Evolutionary conservation across 441 rosid species (phyloP).

Genomic region (Isatis lusitanica): DNA sequence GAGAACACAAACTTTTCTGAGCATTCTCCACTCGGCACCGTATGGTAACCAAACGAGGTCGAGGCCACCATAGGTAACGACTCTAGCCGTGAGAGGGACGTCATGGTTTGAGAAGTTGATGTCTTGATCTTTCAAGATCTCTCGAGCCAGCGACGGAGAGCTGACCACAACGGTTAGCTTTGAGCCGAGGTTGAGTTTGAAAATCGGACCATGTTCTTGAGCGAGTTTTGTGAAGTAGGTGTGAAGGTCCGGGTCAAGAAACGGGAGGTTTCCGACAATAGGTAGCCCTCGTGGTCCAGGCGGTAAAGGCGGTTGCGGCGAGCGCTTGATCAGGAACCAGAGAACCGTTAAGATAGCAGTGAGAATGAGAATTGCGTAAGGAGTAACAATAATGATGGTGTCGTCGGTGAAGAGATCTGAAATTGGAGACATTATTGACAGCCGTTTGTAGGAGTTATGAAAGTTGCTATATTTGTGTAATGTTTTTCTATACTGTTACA

Average conservation of each 20-base stretch:
- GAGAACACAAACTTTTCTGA: constrained; percentile 49
- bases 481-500: not conserved
- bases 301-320: constrained; percentile 31
- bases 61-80: constrained; percentile 39
- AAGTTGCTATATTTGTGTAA: not conserved
- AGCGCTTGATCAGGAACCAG: constrained; percentile 30
- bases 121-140: constrained; percentile 57
- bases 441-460: not conserved
- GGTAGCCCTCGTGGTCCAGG: constrained; percentile 65
- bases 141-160: constrained; percentile 45
- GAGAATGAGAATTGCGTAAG: constrained; percentile 3
- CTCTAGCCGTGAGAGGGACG: constrained; percentile 35
- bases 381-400: not conserved
- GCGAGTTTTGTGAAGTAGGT: constrained; percentile 46
- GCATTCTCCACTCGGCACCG: constrained; percentile 58
- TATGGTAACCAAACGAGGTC: constrained; percentile 50
- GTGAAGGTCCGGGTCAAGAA: constrained; percentile 55
- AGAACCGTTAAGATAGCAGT: constrained; percentile 29
- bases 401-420: not conserved
- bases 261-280: constrained; percentile 43
- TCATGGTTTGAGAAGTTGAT: constrained; percentile 56
- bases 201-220: constrained; percentile 40
- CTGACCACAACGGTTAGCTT: constrained; percentile 43
- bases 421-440: not conserved
- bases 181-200: constrained; percentile 53